Conservation (phyloP, 768 basidiomycete species). For the Pisolithus tinctorius region DNA sequence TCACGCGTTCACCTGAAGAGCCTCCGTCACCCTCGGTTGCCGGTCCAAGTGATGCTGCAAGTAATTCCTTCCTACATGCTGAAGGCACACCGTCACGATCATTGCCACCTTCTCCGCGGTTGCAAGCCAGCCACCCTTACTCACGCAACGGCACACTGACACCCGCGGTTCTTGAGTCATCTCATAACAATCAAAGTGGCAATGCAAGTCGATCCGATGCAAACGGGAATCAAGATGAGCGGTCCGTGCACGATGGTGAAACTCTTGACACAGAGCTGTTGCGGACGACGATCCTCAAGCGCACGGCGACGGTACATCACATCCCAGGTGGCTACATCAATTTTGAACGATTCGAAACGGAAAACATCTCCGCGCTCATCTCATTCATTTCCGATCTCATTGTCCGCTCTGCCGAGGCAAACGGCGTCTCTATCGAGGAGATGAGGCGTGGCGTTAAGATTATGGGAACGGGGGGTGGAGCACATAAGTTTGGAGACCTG, state of each 20-base stretch:
- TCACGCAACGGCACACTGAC: conserved; percentile 71
- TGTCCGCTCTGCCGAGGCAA: conserved; percentile 74
- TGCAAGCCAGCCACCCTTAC: conserved; percentile 25
- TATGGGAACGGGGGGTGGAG: conserved; percentile 97
- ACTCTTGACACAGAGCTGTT: conserved; percentile 38
- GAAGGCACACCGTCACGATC: conserved; percentile 25
- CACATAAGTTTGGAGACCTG: conserved; percentile 87
- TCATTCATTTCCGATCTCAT: conserved; percentile 85
- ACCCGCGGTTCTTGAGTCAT: conserved; percentile 64
- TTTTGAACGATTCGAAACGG: conserved; percentile 95
- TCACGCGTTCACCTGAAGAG: conserved; percentile 87
- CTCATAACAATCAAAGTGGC: conserved; percentile 21
- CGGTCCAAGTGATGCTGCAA: conserved; percentile 47
- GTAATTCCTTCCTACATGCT: conserved; percentile 35
- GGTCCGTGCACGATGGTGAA: conserved; percentile 4
- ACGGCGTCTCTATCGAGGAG: conserved; percentile 80
- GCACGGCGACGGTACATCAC: conserved; percentile 52
- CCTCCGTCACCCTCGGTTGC: conserved; percentile 68
- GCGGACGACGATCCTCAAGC: conserved; percentile 61
- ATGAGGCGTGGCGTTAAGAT: conserved; percentile 94
- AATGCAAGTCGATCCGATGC: conserved; percentile 16
- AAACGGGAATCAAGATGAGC: conserved; percentile 14
- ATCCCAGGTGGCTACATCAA: conserved; percentile 96
- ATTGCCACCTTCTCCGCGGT: conserved; percentile 22
- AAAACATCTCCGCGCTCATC: conserved; percentile 78